Conservation (phyloP, 495 filamentous ascomycete genomes). For the Hypoxylon crocopeplum region DNA sequence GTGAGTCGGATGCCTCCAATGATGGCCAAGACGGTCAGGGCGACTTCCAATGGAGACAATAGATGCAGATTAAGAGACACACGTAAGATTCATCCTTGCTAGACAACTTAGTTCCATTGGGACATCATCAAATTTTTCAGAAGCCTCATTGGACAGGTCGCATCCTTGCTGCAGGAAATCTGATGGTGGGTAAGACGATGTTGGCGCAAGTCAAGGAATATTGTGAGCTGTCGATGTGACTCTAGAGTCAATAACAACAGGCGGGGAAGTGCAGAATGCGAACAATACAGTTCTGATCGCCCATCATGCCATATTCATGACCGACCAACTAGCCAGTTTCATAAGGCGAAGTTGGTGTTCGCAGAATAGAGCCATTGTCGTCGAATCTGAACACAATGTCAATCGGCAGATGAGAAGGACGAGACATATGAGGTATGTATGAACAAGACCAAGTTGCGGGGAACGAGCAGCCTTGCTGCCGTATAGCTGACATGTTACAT, state of each 20-base stretch:
- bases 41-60: slow-evolving; percentile 11
- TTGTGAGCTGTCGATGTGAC: slow-evolving; percentile 29
- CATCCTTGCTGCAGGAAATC: slow-evolving; percentile 23
- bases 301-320: neutral
- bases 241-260: slow-evolving; percentile 7
- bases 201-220: slow-evolving; percentile 15
- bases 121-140: neutral
- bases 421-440: no score
- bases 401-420: no score
- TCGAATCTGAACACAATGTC: no score
- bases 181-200: slow-evolving; percentile 34
- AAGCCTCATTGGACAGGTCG: slow-evolving; percentile 19
- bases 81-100: slow-evolving; percentile 24
- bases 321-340: no score
- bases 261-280: slow-evolving; percentile 7
- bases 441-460: no score
- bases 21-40: slow-evolving; percentile 1
- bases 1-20: neutral
- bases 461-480: neutral
- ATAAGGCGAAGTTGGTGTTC: no score
- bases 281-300: neutral
- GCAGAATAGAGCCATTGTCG: no score
- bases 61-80: slow-evolving; percentile 21
- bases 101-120: slow-evolving; percentile 13
- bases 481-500: no score